Conservation (phyloP, 257 asterid species). For the Jacaranda copaia region DNA sequence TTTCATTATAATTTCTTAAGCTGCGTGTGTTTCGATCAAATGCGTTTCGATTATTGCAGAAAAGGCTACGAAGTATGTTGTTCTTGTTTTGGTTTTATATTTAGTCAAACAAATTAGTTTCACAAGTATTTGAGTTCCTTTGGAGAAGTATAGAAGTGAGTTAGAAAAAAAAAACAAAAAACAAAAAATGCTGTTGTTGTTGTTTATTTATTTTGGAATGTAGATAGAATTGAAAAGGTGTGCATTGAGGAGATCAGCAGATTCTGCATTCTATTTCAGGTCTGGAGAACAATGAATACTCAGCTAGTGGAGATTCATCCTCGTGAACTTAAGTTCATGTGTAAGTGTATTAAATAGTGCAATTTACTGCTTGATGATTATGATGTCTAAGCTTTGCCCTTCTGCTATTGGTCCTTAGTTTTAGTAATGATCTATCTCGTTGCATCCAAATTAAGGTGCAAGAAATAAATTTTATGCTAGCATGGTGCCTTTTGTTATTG, state of each 20-base stretch:
- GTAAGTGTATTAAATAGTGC: slow-evolving; percentile 51
- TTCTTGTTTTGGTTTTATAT: slow-evolving; percentile 8
- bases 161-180: neutral
- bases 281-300: slow-evolving; percentile 50
- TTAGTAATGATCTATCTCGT: slow-evolving; percentile 1
- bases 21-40: neutral
- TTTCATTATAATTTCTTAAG: neutral
- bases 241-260: slow-evolving; percentile 17
- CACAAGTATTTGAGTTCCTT: neutral
- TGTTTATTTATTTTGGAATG: neutral
- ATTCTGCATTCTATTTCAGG: slow-evolving; percentile 47
- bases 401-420: slow-evolving; percentile 19
- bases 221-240: neutral
- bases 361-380: slow-evolving; percentile 15
- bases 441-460: slow-evolving; percentile 13
- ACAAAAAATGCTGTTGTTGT: neutral
- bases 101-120: neutral
- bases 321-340: slow-evolving; percentile 73
- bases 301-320: slow-evolving; percentile 78
- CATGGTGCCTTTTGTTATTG: neutral
- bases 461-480: slow-evolving; percentile 8
- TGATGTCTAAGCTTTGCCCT: slow-evolving; percentile 14
- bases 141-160: neutral
- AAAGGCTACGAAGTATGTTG: neutral
- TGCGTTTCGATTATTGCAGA: slow-evolving; percentile 21